A percentile compares a stretch with the other conserved stretches of the same genome.
These are phyloP conservation scores for Pestalotiopsis sp. DNA, from an alignment of 2,329 filamentous ascomycete genomes.

Conservation along the genomic window DNA sequence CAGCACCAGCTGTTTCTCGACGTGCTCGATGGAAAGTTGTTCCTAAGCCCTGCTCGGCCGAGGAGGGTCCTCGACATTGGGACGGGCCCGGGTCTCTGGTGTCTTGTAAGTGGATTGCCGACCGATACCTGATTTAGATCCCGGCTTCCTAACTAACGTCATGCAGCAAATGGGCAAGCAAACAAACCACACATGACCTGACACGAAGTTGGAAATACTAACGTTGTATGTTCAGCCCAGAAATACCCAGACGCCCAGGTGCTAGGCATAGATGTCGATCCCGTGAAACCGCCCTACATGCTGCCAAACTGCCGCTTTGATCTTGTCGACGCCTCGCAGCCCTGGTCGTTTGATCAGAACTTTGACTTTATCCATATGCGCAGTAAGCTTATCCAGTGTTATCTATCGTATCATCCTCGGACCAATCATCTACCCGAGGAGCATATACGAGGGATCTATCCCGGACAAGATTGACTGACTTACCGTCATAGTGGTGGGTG, in stretches of 20 bases:
- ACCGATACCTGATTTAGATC: neutral
- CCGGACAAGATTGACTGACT: neutral
- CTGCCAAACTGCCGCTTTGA: conserved; percentile 32
- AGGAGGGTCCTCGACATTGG: conserved; percentile 14
- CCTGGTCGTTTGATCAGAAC: conserved; percentile 27
- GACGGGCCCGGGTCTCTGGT: conserved; percentile 12
- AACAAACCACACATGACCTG: neutral
- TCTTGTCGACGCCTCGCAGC: conserved; percentile 27
- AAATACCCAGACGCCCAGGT: conserved; percentile 27
- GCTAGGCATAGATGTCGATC: conserved; percentile 33
- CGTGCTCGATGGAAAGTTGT: conserved; percentile 12
- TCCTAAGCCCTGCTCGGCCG: conserved; percentile 10
- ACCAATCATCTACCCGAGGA: too few species aligned
- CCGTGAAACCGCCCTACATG: conserved; percentile 26
- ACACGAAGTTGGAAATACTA: neutral
- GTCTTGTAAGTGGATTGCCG: conserved; percentile 5
- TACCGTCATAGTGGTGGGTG: conserved; percentile 24
- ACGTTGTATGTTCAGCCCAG: conserved; percentile 1
- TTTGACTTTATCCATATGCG: conserved; percentile 36
- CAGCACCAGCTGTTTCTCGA: conserved; percentile 12
- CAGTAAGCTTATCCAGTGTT: conserved; percentile 14
- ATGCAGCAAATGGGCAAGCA: conserved; percentile 9
- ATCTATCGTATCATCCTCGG: neutral
- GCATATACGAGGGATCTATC: too few species aligned
- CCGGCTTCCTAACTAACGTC: neutral